phyloP scores from a whole-genome alignment of 2,329 filamentous ascomycete genomes.

The Diaporthe vaccinii region DNA sequence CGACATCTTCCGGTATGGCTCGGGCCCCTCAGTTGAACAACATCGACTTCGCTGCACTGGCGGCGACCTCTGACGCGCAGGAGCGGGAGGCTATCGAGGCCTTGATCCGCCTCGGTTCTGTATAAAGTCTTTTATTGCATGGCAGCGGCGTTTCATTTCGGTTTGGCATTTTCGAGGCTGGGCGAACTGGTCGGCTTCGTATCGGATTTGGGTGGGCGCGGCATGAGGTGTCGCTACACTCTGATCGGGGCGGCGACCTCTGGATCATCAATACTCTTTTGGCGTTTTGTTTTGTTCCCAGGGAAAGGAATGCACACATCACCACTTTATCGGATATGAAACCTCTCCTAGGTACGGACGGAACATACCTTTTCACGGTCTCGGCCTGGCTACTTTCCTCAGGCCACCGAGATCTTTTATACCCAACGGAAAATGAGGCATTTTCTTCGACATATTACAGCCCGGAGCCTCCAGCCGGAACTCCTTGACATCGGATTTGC shows the following conservation, averaged over 20 bases:
- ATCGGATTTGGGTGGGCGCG: slow-evolving; percentile 13
- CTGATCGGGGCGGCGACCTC: slow-evolving; percentile 42
- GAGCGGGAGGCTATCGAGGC: slow-evolving; percentile 88
- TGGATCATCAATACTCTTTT: slow-evolving; percentile 39
- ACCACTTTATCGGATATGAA: slow-evolving; percentile 23
- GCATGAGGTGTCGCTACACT: slow-evolving; percentile 20
- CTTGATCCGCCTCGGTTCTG: slow-evolving; percentile 83
- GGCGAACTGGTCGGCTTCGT: slow-evolving; percentile 27
- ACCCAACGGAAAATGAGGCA: slow-evolving; percentile 21
- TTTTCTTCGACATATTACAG: slow-evolving; percentile 11
- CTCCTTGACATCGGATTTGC: neutral
- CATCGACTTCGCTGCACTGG: slow-evolving; percentile 66
- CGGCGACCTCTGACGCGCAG: slow-evolving; percentile 73
- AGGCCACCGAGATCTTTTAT: slow-evolving; percentile 17
- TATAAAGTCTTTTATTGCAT: slow-evolving; percentile 71
- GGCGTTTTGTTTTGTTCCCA: slow-evolving; percentile 34
- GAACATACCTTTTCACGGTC: slow-evolving; percentile 25
- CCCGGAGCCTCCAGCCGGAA: slow-evolving; percentile 4
- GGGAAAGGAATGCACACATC: slow-evolving; percentile 33
- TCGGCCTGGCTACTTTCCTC: neutral
- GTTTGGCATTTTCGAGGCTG: slow-evolving; percentile 37
- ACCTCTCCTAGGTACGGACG: slow-evolving; percentile 8
- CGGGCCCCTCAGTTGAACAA: slow-evolving; percentile 65
- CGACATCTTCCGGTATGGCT: slow-evolving; percentile 63
- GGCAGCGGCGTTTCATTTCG: slow-evolving; percentile 62